These are phyloP conservation scores for Dacryopinax primogenitus DNA, from an alignment of 768 basidiomycete genomes.

Conservation along the genomic window DNA sequence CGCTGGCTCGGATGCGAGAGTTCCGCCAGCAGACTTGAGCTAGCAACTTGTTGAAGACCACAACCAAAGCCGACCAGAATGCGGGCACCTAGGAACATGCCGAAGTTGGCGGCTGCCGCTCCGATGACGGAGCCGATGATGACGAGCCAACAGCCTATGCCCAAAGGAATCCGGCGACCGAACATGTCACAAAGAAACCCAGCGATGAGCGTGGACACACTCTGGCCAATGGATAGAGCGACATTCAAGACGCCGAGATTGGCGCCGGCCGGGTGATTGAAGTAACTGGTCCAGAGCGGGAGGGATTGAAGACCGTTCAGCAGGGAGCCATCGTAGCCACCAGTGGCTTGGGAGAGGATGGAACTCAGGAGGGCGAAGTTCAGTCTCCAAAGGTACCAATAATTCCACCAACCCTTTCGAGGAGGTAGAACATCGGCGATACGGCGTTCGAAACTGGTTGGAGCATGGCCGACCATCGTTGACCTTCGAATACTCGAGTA, in stretches of 20 bases:
- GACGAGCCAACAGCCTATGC: slow-evolving; percentile 53
- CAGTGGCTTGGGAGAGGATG: slow-evolving; percentile 51
- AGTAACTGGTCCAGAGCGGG: slow-evolving; percentile 48
- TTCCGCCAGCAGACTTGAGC: slow-evolving; percentile 39
- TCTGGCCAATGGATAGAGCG: slow-evolving; percentile 47
- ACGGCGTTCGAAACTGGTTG: too few relatives aligned
- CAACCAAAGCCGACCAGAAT: slow-evolving; percentile 49
- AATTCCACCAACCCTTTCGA: slow-evolving; percentile 4
- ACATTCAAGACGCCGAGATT: slow-evolving; percentile 51
- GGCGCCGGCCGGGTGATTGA: slow-evolving; percentile 40
- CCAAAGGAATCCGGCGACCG: slow-evolving; percentile 48
- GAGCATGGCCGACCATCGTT: too few relatives aligned
- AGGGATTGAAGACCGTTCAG: slow-evolving; percentile 55
- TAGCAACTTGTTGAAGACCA: slow-evolving; percentile 45
- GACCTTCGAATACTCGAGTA: too few relatives aligned
- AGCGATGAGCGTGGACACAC: slow-evolving; percentile 47
- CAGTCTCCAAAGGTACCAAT: slow-evolving; percentile 27
- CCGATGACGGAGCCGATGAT: slow-evolving; percentile 50
- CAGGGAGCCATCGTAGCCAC: slow-evolving; percentile 58
- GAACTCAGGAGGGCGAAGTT: slow-evolving; percentile 50
- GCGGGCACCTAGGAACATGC: slow-evolving; percentile 46
- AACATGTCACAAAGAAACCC: slow-evolving; percentile 47
- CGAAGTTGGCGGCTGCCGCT: slow-evolving; percentile 35
- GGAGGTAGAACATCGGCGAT: neutral
- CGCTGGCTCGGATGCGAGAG: slow-evolving; percentile 55